A percentile compares a stretch with the other conserved stretches of the same genome.
Conservation (phyloP, 352 stramenopile species). For the Phytophthora kernoviae region DNA sequence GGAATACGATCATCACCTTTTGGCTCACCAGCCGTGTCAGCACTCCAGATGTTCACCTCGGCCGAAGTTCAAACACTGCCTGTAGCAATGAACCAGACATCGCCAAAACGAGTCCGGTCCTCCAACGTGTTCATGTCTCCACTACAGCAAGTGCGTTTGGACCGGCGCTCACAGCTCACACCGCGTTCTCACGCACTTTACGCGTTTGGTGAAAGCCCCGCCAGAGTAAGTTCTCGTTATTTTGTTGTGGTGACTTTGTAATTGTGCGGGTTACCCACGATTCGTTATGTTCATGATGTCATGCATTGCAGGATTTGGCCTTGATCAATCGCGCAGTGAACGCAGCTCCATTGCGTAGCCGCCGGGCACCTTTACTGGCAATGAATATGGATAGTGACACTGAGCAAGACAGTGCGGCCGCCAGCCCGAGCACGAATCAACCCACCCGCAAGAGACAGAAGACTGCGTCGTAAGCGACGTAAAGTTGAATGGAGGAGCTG, state of each 20-base stretch:
- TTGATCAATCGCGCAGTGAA: slow-evolving; percentile 85
- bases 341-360: slow-evolving; percentile 23
- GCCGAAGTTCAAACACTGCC: slow-evolving; percentile 82
- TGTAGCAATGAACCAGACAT: slow-evolving; percentile 76
- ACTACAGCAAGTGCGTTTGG: slow-evolving; percentile 73
- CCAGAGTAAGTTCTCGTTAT: slow-evolving; percentile 51
- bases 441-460: slow-evolving; percentile 36
- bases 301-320: slow-evolving; percentile 55
- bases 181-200: slow-evolving; percentile 85
- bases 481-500: background rate
- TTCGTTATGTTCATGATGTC: background rate
- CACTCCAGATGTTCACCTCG: slow-evolving; percentile 65
- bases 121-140: slow-evolving; percentile 90
- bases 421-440: slow-evolving; percentile 6
- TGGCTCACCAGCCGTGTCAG: slow-evolving; percentile 48
- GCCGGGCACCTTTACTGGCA: slow-evolving; percentile 10
- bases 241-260: background rate
- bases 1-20: slow-evolving; percentile 41
- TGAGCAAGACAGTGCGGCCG: slow-evolving; percentile 27
- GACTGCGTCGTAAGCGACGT: slow-evolving; percentile 17
- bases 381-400: slow-evolving; percentile 38
- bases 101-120: slow-evolving; percentile 74
- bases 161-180: slow-evolving; percentile 73
- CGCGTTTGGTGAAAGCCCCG: slow-evolving; percentile 85
- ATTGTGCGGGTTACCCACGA: background rate